phyloP scores from a whole-genome alignment of 768 basidiomycete genomes.

The Auricularia auricula-judae region DNA sequence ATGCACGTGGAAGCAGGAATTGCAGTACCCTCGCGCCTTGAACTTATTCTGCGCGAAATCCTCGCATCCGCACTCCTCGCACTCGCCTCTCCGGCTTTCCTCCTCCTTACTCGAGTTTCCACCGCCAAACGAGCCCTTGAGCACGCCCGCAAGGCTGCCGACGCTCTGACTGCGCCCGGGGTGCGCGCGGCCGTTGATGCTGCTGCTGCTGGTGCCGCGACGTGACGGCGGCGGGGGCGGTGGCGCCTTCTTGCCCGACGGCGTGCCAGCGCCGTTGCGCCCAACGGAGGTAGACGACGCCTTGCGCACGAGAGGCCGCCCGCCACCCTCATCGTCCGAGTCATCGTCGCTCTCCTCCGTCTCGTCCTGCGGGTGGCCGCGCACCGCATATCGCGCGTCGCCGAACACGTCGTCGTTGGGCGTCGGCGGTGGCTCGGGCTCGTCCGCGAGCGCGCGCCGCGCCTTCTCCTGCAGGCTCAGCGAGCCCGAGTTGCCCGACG shows the following conservation, averaged over 20 bases:
- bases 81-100: constrained; percentile 7
- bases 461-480: constrained; percentile 12
- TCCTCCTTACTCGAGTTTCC: constrained; percentile 12
- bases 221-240: constrained; percentile 61
- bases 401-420: constrained; percentile 23
- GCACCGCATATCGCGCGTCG: constrained; percentile 4
- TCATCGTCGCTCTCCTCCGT: constrained; percentile 15
- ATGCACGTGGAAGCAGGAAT: constrained; percentile 52
- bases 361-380: constrained; percentile 17
- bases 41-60: constrained; percentile 59
- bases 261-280: constrained; percentile 3
- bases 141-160: constrained; percentile 11
- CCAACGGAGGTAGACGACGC: background rate
- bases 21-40: constrained; percentile 55
- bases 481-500: constrained; percentile 10
- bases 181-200: constrained; percentile 40
- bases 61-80: constrained; percentile 27
- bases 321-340: constrained; percentile 12
- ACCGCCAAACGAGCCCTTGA: constrained; percentile 10
- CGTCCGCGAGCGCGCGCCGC: constrained; percentile 14
- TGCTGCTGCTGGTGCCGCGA: constrained; percentile 22
- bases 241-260: constrained; percentile 35
- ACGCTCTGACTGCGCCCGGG: constrained; percentile 12
- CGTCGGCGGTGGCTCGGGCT: constrained; percentile 11
- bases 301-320: constrained; percentile 3